Evolutionary conservation across 208 protist species (phyloP), one percentile per base, ranked within the genome.

Genomic region (Kentomonas sorsogonicus): DNA sequence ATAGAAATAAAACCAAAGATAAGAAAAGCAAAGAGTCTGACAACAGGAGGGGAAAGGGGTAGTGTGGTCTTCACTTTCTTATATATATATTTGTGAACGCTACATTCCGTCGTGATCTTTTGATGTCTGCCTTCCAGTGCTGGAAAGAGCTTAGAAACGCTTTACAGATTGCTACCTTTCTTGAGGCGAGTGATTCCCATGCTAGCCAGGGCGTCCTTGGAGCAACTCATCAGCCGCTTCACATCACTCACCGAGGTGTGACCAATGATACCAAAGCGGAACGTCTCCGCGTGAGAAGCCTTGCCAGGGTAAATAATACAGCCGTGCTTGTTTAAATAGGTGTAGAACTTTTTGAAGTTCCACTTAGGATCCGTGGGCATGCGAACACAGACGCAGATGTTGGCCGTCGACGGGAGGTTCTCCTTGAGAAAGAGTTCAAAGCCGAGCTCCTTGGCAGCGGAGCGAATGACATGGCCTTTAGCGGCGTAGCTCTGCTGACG

Each of bases 311-410:
- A 95, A 33, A 94, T 86, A 38, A 91, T 72, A 20, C 86, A 81
- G 5, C 78, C 83, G 20, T 69, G 61, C 13, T 79, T 66, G 44
- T 84, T 93, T 30, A 95, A 63, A 34, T 66, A 77, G 7, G 56
- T 71, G 69, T 91, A 91, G 66, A 93, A 95, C 68, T 80, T 81
- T 43, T 89, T 84, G 66, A 95, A 95, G 72, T 86, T 77, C 71
- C 83, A 95, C 36, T 75, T 73, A 11, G 74, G 60, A 48, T 91
- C 74, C 3, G 63, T 78, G 5, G 86, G 89, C 76, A 87, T 91
- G 56, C 87, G 76, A 11, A 92, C 77, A 36, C 86, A 89, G 2
- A 90, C 81, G 22, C 92, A 87, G 45, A 95, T 75, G 66, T 89
- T 54, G 22, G 79, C 89, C 48, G 81, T 84, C 34, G 72, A 74